Evolutionary conservation across 2,329 filamentous ascomycete genomes (phyloP), one percentile per base, ranked within the genome.

Genomic region (Xylariaceae sp.): DNA sequence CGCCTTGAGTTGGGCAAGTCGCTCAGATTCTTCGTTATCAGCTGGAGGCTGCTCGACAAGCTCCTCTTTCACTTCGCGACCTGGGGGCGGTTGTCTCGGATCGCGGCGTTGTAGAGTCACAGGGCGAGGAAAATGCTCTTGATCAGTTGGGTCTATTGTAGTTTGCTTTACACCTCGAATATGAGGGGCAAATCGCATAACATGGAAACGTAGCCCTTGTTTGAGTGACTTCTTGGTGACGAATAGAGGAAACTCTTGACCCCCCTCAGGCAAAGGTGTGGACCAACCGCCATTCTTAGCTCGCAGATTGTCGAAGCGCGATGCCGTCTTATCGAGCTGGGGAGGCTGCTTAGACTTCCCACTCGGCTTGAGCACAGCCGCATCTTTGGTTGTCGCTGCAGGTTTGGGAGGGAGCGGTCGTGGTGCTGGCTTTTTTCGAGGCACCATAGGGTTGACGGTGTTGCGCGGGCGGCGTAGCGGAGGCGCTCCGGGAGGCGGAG

Each of bases 81-180:
- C 83, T 24, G 86, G 82, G 0, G 85, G 77, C 40, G 80, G 85
- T 64, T 85, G 86, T 64, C 86, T 84, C 15, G 92, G 91, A 69
- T 97, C 92, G 51, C 94, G 88, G 58, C 94, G 86, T 69, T 97
- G 92, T 30, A 99, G 77, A 30, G 91, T 87, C 26, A 97, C 89
- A 0, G 94, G 94, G 23, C 92, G 85, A 15, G 89, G 88, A 68
- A 97, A 99, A 45, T 95, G 86, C 5, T 86, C 78, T 61, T 93
- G 86, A 62, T 87, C 75, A 21, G 78, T 78, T 2, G 84, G 82
- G 66, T 97, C 87, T 55, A 91, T 68, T 32, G 56, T 79, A 85
- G 81, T 62, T 88, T 87, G 57, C 77, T 77, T 16, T 69, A 70
- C 8, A 73, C 65, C 41, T 55, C 61, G 9, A 77, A 58, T 88